phyloP scores from a whole-genome alignment of 1,284 basidiomycete species.

The Ceratobasidium sp. region DNA sequence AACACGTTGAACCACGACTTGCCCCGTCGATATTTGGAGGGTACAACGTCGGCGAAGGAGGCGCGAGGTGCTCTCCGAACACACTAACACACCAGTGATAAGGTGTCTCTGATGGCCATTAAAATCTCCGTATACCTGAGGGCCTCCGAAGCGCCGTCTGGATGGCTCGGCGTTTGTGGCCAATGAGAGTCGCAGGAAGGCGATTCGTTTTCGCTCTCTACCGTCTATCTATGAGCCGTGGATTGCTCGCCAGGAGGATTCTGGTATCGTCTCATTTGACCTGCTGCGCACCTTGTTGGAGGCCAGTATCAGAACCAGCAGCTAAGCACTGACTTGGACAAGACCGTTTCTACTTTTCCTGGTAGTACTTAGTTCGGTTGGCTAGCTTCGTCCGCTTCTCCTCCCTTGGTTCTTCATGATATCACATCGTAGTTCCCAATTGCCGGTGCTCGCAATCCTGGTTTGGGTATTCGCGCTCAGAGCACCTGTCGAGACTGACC shows the following conservation, averaged over 20 bases:
- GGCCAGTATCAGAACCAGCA: not conserved
- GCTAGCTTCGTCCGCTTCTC: not conserved
- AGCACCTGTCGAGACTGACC: slow-evolving; percentile 22
- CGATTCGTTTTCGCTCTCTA: not conserved
- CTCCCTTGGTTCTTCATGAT: not conserved
- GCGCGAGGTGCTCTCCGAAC: slow-evolving; percentile 1
- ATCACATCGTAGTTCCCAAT: not conserved
- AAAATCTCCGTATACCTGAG: not conserved
- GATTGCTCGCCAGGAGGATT: not conserved
- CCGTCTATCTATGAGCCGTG: not conserved
- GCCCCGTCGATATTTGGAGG: not conserved
- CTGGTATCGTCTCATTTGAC: not conserved
- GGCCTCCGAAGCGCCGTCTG: not conserved
- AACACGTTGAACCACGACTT: not conserved
- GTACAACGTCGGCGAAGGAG: not conserved
- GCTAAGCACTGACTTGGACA: not conserved
- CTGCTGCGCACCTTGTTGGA: not conserved
- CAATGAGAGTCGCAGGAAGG: not conserved
- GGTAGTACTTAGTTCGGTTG: not conserved
- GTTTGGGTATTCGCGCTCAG: not conserved
- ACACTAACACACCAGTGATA: not conserved
- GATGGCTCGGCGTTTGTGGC: not conserved
- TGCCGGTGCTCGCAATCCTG: not conserved
- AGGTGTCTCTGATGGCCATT: not conserved
- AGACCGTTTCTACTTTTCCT: not conserved